Percentiles rank a stretch among this genome's conserved stretches.
Conservation (phyloP, 148 eudicot species). For the Persicaria tinctoria region DNA sequence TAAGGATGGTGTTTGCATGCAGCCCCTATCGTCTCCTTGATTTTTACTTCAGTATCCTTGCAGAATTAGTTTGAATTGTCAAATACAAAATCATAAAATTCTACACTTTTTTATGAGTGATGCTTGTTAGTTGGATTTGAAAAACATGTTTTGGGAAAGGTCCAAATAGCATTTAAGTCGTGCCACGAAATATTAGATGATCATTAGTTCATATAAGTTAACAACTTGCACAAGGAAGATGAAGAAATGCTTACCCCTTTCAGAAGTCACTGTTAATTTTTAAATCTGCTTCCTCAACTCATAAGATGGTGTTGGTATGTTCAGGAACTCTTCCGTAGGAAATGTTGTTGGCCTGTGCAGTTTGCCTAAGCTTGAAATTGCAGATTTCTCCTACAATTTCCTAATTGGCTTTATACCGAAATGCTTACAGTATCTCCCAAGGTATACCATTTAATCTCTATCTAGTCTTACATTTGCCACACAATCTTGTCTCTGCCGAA, state of each 20-base stretch:
- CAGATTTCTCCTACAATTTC: constrained; percentile 75
- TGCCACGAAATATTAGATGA: neutral
- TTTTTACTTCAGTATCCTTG: neutral
- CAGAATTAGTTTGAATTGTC: neutral
- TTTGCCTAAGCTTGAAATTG: constrained; percentile 62
- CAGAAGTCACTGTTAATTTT: neutral
- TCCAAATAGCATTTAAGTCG: neutral
- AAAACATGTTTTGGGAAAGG: neutral
- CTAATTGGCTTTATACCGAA: constrained; percentile 67
- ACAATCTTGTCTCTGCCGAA: neutral
- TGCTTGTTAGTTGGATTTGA: neutral
- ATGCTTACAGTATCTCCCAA: constrained; percentile 75
- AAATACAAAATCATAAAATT: too few species aligned
- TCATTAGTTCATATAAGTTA: neutral
- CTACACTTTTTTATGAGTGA: neutral
- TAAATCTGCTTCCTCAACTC: neutral
- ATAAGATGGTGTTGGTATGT: constrained; percentile 13
- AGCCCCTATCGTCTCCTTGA: too few species aligned
- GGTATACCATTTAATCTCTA: constrained; percentile 32
- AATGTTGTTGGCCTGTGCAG: constrained; percentile 59
- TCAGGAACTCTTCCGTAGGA: constrained; percentile 53
- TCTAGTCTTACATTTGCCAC: constrained; percentile 1
- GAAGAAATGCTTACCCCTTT: neutral
- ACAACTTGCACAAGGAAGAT: too few species aligned
- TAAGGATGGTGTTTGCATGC: constrained; percentile 26